These are phyloP conservation scores for Gossypium turneri DNA, from an alignment of 345 rosid species.

Conservation along the genomic window DNA sequence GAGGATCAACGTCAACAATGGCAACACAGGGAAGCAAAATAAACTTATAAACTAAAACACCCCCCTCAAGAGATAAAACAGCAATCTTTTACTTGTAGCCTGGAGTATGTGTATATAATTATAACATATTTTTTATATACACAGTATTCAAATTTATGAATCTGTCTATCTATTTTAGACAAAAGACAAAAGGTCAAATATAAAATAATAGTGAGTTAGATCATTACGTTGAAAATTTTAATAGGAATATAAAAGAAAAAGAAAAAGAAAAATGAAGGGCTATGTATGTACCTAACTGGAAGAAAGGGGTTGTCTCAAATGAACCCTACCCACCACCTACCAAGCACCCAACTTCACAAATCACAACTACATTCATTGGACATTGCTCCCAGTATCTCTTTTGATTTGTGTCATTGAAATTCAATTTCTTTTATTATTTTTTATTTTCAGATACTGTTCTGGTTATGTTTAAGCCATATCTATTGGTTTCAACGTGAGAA, in stretches of 20 bases:
- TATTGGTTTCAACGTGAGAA: background rate
- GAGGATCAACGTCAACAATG: constrained; percentile 25
- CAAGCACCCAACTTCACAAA: background rate
- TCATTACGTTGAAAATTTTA: background rate
- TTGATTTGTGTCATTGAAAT: background rate
- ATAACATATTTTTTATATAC: background rate
- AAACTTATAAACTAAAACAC: constrained; percentile 2
- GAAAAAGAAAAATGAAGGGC: background rate
- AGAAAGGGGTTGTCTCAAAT: constrained; percentile 4
- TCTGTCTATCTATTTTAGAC: background rate
- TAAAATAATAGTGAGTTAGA: background rate
- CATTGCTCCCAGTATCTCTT: background rate
- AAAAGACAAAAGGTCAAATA: constrained; percentile 20
- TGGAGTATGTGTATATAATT: background rate
- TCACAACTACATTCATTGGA: constrained; percentile 3
- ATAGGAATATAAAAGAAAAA: background rate
- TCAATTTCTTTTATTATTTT: background rate
- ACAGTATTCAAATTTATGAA: background rate
- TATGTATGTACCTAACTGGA: background rate
- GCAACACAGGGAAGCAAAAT: constrained; percentile 16
- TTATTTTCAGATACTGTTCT: no score
- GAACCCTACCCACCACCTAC: constrained; percentile 6
- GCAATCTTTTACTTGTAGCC: constrained; percentile 15
- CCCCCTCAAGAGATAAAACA: constrained; percentile 15
- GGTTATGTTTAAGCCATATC: background rate